Evolutionary conservation across 2,329 filamentous ascomycete species (phyloP), one percentile per base, ranked within the genome.

Genomic region (Mycocentrospora acerina): DNA sequence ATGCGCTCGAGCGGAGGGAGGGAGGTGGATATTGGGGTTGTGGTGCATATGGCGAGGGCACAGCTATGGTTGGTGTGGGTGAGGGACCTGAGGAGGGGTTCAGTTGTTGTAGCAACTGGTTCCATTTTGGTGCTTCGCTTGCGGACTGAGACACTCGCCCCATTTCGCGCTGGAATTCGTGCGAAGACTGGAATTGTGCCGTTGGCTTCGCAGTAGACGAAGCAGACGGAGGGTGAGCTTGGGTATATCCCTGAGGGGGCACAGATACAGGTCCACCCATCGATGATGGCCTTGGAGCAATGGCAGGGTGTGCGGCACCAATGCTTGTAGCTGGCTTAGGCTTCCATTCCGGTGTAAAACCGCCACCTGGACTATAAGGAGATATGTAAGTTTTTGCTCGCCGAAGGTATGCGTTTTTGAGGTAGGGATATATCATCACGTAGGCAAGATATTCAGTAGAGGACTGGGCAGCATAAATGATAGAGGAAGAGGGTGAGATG

Each of bases 361-460:
- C 68, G 41, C 67, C 67, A 44, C 65, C 64, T 35, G 62, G 62
- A 48, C 68, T 63, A 53, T 74, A 74, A 41, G 72, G 72, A 46
- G 71, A 73, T 37, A 70, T 65, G 59, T 75, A 74, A 56, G 66
- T 66, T 55, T 70, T 69, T 47, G 67, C 66, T 56, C 68, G 62
- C 42, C 71, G 62, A 33, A 70, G 65, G 53, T 69, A 73, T 37
- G 68, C 67, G 44, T 72, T 72, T 40, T 63, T 64, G 24, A 74
- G 60, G 48, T 73, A 73, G 9, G 71, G 71, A 44, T 72, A 74
- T 40, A 69, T 66, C 50, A 66, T 62, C 28, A 74, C 51, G 45
- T 72, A 68, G 51, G 62, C 55, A 48, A 74, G 48, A 45, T 73
- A 73, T 38, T 68, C 60, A 51, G 44, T 60, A 24, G 62, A 51